These are phyloP conservation scores for Pichia manshurica DNA, from an alignment of 805 yeast species.

Conservation along the genomic window DNA sequence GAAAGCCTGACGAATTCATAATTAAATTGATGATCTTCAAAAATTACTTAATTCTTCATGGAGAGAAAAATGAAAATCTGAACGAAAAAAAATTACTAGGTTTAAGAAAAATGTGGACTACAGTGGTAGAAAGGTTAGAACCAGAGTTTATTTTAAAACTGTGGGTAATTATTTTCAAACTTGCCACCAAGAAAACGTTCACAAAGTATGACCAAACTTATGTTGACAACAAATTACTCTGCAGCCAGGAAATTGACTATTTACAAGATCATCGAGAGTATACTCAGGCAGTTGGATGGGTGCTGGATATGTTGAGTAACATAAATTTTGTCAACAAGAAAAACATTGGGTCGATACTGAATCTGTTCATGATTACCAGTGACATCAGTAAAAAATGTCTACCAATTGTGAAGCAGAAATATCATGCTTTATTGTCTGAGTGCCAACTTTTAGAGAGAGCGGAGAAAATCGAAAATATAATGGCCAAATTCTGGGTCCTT, in stretches of 20 bases:
- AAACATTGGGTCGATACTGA: conserved; percentile 11
- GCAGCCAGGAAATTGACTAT: background rate
- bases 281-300: conserved; percentile 10
- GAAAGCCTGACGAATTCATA: conserved; percentile 14
- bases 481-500: conserved; percentile 23
- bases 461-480: conserved; percentile 15
- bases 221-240: background rate
- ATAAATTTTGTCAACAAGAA: conserved; percentile 16
- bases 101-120: conserved; percentile 28
- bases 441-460: conserved; percentile 13
- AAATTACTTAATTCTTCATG: conserved; percentile 31
- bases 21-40: conserved; percentile 26
- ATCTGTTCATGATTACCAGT: conserved; percentile 13
- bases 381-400: conserved; percentile 6
- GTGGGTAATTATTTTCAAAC: conserved; percentile 15
- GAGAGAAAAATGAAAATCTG: conserved; percentile 13
- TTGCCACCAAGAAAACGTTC: conserved; percentile 11
- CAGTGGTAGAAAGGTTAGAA: conserved; percentile 21
- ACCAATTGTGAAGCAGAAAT: background rate
- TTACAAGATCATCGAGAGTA: conserved; percentile 11
- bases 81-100: conserved; percentile 26
- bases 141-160: conserved; percentile 15
- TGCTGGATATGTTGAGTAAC: conserved; percentile 12
- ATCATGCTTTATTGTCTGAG: background rate
- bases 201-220: conserved; percentile 5